Conservation (phyloP, 2,329 filamentous ascomycete species). For the Botryotinia calthae region DNA sequence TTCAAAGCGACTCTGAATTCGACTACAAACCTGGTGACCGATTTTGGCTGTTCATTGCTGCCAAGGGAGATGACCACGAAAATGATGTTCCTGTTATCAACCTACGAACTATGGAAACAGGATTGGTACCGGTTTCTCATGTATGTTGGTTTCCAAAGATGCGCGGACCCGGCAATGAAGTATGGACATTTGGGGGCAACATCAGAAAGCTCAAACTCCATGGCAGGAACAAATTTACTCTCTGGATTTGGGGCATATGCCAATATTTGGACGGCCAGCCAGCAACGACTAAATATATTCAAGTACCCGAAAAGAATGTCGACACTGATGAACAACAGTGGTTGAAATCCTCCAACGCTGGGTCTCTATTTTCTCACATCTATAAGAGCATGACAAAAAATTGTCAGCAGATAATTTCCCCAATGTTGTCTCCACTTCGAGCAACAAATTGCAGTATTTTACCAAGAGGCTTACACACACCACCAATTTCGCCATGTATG, state of each 20-base stretch:
- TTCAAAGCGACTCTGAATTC: conserved; percentile 24
- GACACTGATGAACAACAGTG: background rate
- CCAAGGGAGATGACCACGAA: conserved; percentile 14
- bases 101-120: conserved; percentile 26
- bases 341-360: background rate
- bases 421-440: background rate
- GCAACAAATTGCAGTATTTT: background rate
- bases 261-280: conserved; percentile 25
- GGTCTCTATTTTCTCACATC: background rate
- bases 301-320: conserved; percentile 22
- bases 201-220: conserved; percentile 23
- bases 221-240: conserved; percentile 21
- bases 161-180: conserved; percentile 24
- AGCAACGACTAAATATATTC: conserved; percentile 22
- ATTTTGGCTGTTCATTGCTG: conserved; percentile 30
- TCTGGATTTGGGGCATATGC: conserved; percentile 29
- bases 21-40: conserved; percentile 24
- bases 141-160: conserved; percentile 32
- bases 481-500: background rate
- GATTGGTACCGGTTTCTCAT: conserved; percentile 25
- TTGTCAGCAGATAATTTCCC: background rate
- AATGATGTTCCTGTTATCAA: conserved; percentile 31
- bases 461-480: background rate
- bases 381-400: background rate
- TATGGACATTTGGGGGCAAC: conserved; percentile 31